Percentiles rank a stretch among this genome's conserved stretches.
These are phyloP conservation scores for Cenchrus purpureus DNA, from an alignment of 176 grass and related monocot genomes.

Conservation along the genomic window DNA sequence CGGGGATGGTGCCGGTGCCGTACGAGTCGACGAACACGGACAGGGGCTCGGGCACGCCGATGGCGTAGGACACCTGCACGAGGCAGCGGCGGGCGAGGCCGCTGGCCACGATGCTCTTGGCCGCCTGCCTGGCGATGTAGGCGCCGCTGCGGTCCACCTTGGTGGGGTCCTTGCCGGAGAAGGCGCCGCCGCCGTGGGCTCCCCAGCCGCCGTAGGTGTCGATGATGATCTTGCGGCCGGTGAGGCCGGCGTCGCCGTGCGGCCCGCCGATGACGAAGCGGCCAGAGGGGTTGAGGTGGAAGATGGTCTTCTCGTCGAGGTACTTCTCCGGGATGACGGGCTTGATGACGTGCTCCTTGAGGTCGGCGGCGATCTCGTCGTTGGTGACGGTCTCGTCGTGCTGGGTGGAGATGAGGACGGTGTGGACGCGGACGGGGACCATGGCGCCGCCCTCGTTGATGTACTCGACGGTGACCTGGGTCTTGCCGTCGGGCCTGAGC, in stretches of 20 bases:
- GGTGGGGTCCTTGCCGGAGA: constrained; percentile 77
- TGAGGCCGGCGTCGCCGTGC: constrained; percentile 62
- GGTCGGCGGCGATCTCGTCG: constrained; percentile 77
- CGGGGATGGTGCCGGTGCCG: constrained; percentile 59
- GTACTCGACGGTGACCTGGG: constrained; percentile 79
- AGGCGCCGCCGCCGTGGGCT: constrained; percentile 64
- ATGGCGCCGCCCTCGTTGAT: constrained; percentile 64
- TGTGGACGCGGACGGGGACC: constrained; percentile 83
- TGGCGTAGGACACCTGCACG: constrained; percentile 73
- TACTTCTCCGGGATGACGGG: constrained; percentile 67
- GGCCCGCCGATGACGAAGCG: constrained; percentile 71
- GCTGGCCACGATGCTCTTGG: constrained; percentile 66
- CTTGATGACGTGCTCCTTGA: constrained; percentile 91
- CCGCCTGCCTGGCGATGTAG: constrained; percentile 69
- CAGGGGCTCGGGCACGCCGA: constrained; percentile 66
- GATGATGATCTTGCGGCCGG: constrained; percentile 77
- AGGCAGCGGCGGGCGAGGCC: constrained; percentile 56
- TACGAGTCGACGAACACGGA: constrained; percentile 63
- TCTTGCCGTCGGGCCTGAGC: constrained; percentile 75
- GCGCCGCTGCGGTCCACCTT: constrained; percentile 78
- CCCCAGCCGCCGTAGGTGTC: constrained; percentile 76
- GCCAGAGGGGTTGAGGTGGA: constrained; percentile 68
- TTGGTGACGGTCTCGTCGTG: constrained; percentile 82
- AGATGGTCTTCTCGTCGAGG: constrained; percentile 75
- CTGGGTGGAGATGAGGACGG: constrained; percentile 87